Evolutionary conservation across 176 grass and related monocot genomes (phyloP), one percentile per base, ranked within the genome.

Genomic region (Pontederia paniculata): DNA sequence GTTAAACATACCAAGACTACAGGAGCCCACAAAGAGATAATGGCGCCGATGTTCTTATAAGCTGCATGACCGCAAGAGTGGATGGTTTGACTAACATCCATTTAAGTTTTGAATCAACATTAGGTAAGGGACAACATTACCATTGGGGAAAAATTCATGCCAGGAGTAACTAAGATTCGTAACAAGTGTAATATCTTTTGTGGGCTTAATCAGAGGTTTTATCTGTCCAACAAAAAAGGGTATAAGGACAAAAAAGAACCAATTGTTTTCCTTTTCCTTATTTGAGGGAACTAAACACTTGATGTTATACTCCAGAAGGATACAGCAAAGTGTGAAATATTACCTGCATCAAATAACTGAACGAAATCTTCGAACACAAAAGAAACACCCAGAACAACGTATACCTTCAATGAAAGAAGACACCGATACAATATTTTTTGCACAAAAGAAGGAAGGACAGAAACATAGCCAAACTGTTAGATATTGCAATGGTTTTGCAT

Each of bases 91-190:
- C 45, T 14, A 3, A 14, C 47, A 47, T 47, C 17, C 45, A 48
- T 62, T 47, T 4, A 62, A 48, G 10, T 8, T 9, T 63, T 41
- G 1, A 14, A 47, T 48, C 18, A 15, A 63, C 45, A 46, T 20
- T 23, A 47, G 43, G 17, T 10, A 63, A 63, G 47, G 20, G 19
- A 45, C 7, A 42, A 59, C 28, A 45, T 65, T 89, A 96, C 91
- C 86, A 72, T 96, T 76, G 58, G 91, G 86, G 49, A 96, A 96
- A 58, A 96, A 89, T 55, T 96, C 91, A 47, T 96, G 91, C 91
- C 91, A 96, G 53, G 78, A 76, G 65, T 89, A 96, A 67, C n/a
- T 72, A 77, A 89, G 75, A 74, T 84, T 89, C 57, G 57, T 78
- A 74, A 96, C 80, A 65, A 65, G 65, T 77, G 89, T 86, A 74